Evolutionary conservation across 2,329 filamentous ascomycete species (phyloP).

Genomic region (Paraphaeosphaeria sporulosa): DNA sequence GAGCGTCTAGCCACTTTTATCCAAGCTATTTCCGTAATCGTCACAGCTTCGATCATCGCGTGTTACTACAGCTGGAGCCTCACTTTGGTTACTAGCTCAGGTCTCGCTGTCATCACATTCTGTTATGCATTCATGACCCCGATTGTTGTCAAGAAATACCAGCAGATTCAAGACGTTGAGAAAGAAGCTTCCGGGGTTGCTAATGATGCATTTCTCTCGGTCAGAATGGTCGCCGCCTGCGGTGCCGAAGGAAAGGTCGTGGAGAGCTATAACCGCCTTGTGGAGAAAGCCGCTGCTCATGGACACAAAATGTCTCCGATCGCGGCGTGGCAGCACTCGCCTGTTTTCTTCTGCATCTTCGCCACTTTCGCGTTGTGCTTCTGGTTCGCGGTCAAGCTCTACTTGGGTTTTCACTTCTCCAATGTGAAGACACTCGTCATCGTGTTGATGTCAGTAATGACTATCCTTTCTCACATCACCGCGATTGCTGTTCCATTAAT

Average conservation of each 20-base stretch:
- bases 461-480: constrained; percentile 7
- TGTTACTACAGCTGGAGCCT: constrained; percentile 38
- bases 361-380: constrained; percentile 36
- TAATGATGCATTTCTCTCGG: constrained; percentile 27
- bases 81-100: constrained; percentile 33
- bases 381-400: constrained; percentile 35
- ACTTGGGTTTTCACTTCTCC: constrained; percentile 20
- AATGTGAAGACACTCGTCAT: constrained; percentile 29
- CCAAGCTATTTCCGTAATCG: constrained; percentile 32
- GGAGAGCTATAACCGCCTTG: constrained; percentile 20
- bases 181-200: constrained; percentile 28
- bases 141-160: constrained; percentile 24
- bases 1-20: constrained; percentile 36
- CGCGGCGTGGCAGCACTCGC: constrained; percentile 30
- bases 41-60: constrained; percentile 32
- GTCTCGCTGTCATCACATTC: constrained; percentile 29
- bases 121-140: constrained; percentile 32
- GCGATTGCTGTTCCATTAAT: neutral
- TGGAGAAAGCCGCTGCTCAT: constrained; percentile 16
- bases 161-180: constrained; percentile 27
- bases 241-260: constrained; percentile 32
- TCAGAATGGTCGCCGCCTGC: constrained; percentile 36
- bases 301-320: constrained; percentile 26
- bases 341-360: constrained; percentile 35
- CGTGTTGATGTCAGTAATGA: constrained; percentile 11